These are phyloP conservation scores for Suillus placidus DNA, from an alignment of 768 basidiomycete species.

Conservation along the genomic window DNA sequence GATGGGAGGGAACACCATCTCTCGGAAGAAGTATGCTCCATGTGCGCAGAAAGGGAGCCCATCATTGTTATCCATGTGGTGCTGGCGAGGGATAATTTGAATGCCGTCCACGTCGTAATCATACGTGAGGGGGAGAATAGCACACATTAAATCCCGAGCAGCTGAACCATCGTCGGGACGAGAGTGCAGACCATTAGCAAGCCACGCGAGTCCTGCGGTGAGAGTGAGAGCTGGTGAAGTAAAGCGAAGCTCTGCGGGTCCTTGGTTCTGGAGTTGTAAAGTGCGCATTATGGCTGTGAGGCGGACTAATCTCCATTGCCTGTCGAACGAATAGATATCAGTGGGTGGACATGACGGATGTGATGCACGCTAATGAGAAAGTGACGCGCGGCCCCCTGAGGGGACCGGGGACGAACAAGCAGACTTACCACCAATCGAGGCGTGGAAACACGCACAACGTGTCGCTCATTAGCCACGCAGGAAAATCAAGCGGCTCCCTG, in stretches of 20 bases:
- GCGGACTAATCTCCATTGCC: neutral
- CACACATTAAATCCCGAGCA: constrained; percentile 22
- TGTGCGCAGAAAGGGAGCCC: neutral
- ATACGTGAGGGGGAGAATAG: constrained; percentile 29
- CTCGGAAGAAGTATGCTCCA: neutral
- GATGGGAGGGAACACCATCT: neutral
- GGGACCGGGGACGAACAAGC: too few relatives aligned
- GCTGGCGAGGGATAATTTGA: neutral
- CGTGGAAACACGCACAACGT: neutral
- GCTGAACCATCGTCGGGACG: constrained; percentile 25
- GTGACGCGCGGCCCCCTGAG: too few relatives aligned
- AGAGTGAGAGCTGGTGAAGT: constrained; percentile 20
- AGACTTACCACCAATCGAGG: neutral
- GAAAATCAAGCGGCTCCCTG: neutral
- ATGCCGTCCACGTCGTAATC: neutral
- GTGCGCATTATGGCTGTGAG: neutral
- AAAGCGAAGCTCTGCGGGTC: neutral
- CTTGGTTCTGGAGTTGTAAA: constrained; percentile 12
- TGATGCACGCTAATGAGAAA: too few relatives aligned
- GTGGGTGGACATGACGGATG: too few relatives aligned
- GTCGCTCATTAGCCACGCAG: fast-evolving
- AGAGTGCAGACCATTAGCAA: constrained; percentile 32
- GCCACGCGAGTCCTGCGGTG: constrained; percentile 25
- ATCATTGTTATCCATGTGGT: neutral
- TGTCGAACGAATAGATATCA: fast-evolving